Conservation (phyloP, 2,329 filamentous ascomycete species). For the Nigrospora sphaerica region DNA sequence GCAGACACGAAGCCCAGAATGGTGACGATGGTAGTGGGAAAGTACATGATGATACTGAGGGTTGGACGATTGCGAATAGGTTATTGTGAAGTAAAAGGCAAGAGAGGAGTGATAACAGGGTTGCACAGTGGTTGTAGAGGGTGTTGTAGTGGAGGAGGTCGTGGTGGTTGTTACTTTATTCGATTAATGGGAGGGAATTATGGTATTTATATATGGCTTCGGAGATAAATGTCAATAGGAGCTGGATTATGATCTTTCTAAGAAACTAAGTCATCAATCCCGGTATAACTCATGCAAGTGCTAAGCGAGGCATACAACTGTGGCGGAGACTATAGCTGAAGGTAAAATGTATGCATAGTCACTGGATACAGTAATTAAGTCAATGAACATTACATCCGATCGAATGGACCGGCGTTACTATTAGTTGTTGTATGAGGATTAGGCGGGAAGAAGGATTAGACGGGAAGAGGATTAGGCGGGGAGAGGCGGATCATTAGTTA, state of each 20-base stretch:
- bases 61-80: neutral
- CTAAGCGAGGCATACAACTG: neutral
- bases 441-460: no score
- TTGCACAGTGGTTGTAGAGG: neutral
- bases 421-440: no score
- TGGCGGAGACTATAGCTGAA: neutral
- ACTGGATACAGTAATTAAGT: neutral
- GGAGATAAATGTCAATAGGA: no score
- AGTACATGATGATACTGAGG: neutral
- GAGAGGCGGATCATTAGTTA: no score
- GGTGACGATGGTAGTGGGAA: neutral
- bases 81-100: neutral
- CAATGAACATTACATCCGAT: neutral
- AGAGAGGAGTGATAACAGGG: neutral
- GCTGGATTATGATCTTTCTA: no score
- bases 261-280: neutral
- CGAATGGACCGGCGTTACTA: no score
- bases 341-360: neutral
- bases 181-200: neutral
- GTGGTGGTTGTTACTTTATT: neutral
- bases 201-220: neutral
- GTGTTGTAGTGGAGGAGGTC: no score
- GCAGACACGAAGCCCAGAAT: neutral
- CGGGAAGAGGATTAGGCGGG: no score
- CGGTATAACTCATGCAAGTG: neutral